A percentile compares a stretch with the other conserved stretches of the same genome.
Evolutionary conservation across 177 flowering plant species (phyloP).

Genomic region (Tripterygium wilfordii): DNA sequence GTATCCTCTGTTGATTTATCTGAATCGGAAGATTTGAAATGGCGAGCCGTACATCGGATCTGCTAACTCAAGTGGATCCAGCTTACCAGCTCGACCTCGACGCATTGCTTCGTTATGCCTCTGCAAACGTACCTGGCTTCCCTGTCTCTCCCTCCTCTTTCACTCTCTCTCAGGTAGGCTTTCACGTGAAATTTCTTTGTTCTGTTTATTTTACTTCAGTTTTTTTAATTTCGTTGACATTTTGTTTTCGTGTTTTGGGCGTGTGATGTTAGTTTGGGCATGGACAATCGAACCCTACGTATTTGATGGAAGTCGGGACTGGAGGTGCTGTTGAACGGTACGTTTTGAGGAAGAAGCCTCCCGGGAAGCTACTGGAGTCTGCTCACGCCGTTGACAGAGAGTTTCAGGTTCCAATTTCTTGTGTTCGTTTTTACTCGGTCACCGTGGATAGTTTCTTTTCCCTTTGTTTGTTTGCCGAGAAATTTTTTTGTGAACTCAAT

Average conservation of each 20-base stretch:
- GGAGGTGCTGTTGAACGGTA: conserved; percentile 46
- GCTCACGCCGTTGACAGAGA: conserved; percentile 97
- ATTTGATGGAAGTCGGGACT: conserved; percentile 47
- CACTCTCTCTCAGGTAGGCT: conserved; percentile 50
- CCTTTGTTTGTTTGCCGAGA: neutral
- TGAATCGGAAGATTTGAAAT: conserved; percentile 12
- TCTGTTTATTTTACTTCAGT: neutral
- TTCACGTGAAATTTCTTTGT: neutral
- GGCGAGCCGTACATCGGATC: conserved; percentile 61
- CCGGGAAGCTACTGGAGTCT: conserved; percentile 72
- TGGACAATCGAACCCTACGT: conserved; percentile 98
- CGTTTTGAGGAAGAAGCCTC: conserved; percentile 92
- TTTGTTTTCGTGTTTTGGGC: conserved; percentile 1
- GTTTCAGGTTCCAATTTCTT: conserved; percentile 46
- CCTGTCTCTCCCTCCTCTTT: conserved; percentile 46
- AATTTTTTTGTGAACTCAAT: too few relatives aligned
- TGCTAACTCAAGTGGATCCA: conserved; percentile 28
- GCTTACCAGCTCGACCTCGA: conserved; percentile 40
- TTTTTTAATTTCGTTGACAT: neutral
- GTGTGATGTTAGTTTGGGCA: conserved; percentile 65
- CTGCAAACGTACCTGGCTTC: conserved; percentile 55
- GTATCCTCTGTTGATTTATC: neutral
- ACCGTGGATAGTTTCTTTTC: neutral
- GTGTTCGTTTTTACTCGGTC: too few relatives aligned
- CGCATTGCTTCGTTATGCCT: conserved; percentile 50